These are phyloP conservation scores for Apiotrichum laibachii DNA, from an alignment of 1,284 basidiomycete genomes.

Conservation along the genomic window DNA sequence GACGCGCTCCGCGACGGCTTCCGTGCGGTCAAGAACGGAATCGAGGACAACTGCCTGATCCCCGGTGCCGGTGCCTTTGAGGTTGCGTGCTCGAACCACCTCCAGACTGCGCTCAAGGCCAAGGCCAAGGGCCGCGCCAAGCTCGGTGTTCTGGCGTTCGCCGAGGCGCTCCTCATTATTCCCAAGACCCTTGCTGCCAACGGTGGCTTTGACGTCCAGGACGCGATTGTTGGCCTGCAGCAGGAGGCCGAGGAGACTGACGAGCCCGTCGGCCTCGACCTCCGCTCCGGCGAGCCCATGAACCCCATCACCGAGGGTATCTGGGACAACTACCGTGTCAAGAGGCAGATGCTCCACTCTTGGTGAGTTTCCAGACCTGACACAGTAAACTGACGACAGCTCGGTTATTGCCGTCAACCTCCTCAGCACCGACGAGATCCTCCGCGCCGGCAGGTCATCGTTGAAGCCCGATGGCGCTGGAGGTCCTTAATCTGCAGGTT, in stretches of 20 bases:
- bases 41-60: constrained; percentile 84
- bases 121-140: constrained; percentile 92
- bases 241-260: constrained; percentile 84
- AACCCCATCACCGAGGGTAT: constrained; percentile 93
- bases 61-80: constrained; percentile 98
- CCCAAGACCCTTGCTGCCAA: constrained; percentile 97
- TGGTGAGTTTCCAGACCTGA: constrained; percentile 57
- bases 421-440: constrained; percentile 90
- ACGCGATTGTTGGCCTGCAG: constrained; percentile 86
- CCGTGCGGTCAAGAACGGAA: constrained; percentile 92
- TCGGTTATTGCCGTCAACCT: constrained; percentile 97
- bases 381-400: constrained; percentile 31
- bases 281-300: constrained; percentile 91
- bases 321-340: constrained; percentile 99
- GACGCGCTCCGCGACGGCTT: constrained; percentile 96
- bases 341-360: constrained; percentile 97
- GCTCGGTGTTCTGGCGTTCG: constrained; percentile 95
- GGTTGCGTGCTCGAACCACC: constrained; percentile 82
- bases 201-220: constrained; percentile 96
- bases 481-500: not conserved
- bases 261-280: constrained; percentile 88
- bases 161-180: constrained; percentile 89
- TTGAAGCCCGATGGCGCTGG: constrained; percentile 13
- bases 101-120: constrained; percentile 72
- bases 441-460: constrained; percentile 88